Evolutionary conservation across 2,329 filamentous ascomycete genomes (phyloP), one percentile per base, ranked within the genome.

Genomic region (Sclerotiophoma versabilis): DNA sequence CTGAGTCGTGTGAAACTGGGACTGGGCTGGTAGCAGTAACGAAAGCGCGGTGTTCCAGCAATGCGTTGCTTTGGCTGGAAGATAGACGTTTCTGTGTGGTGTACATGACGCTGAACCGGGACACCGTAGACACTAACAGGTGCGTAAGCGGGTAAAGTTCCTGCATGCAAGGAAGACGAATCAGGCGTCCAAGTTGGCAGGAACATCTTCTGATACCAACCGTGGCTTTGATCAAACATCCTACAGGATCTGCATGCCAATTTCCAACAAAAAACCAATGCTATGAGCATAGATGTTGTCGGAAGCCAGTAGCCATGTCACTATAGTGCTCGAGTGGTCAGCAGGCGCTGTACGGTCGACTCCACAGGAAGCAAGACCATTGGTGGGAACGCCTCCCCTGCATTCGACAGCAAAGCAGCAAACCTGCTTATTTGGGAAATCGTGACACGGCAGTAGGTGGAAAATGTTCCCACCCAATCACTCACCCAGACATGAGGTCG

Each of bases 401-500:
- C 30, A 27, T 49, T 54, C 51, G 41, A 54, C 29, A 43, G 51
- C 41, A 39, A 36, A 45, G 34, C 51, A 54, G 51, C 51, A 54
- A 49, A 54, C 45, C 34, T 54, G 34, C 51, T 54, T 49, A 6
- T 41, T 49, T 26, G 46, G 51, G 51, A 39, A 54, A 25, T 34
- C 33, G n/a, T 17, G 33, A 39, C 38, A 41, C 45, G 45, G 39
- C 45, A 32, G 17, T 26, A 49, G 22, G 30, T 49, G 51, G 19
- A 49, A 49, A 45, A 19, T 41, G 51, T 34, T 49, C 44, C 51
- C 45, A 23, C 34, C 51, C 51, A 54, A 54, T 54, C 51, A 41
- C n/a, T 38, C 25, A 39, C 34, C 33, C 17, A 17, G 36, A 25
- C 6, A 7, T 37, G 25, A 17, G 15, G 27, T 45, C 39, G 27